Evolutionary conservation across 257 asterid species (phyloP), one percentile per base, ranked within the genome.

Genomic region (Nicotiana undulata): DNA sequence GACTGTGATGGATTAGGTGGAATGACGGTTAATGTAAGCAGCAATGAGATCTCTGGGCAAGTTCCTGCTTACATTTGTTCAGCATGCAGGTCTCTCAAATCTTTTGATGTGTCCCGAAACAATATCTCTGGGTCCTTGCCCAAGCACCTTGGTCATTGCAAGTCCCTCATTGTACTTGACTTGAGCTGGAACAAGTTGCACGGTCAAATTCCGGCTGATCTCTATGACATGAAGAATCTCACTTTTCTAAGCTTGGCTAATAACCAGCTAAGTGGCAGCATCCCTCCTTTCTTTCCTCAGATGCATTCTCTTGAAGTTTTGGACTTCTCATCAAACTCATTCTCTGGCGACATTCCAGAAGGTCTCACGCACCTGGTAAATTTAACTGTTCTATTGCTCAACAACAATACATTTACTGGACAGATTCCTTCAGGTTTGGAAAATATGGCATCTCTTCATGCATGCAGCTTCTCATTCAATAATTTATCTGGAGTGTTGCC

Each of bases 361-460:
- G 92, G 76, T 81, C 79, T 94, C 32, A 87, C 82, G 7, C 82
- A 83, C 51, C 85, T 93, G 90, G 86, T 81, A 85, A 91, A 93
- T 83, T 81, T 94, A 80, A 78, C 86, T 0, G 89, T 87, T 26
- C 90, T 95, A 44, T 87, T 90, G 34, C 89, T 95, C 82, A 85
- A 91, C 90, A 92, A 90, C 64, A 93, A 95, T 51, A 87, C 87
- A 1, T 85, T 95, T 18, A 86, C 94, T 0, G 99, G 99, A 67
- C 89, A 88, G 90, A 88, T 93, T 52, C 98, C 97, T 0, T 34
- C 87, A 11, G 85, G 75, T 32, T 72, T 93, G 82, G 88, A 86
- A 20, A 91, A 84, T 52, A 24, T 88, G 49, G 84, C 97, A 68
- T 65, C 87, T 29, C 86, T 92, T 51, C 81, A 90, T 10, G 46